A percentile compares a stretch with the other conserved stretches of the same genome.
Evolutionary conservation across 176 grass and related monocot genomes (phyloP).

Genomic region (Zea luxurians): DNA sequence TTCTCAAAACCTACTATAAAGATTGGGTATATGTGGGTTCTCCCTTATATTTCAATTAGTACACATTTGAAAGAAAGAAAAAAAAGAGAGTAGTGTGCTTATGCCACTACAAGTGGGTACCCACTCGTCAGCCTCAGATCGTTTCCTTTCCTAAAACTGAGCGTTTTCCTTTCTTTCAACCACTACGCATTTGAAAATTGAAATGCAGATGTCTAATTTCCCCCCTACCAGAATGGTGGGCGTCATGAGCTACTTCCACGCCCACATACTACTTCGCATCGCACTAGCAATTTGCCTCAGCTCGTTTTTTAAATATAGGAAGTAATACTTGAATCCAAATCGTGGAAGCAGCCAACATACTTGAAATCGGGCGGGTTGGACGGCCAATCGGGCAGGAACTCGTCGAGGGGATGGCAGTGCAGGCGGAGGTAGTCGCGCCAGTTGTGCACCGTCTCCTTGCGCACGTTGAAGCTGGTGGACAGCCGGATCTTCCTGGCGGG

Average conservation of each 20-base stretch:
- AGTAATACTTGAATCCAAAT: too few relatives aligned
- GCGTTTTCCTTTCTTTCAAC: background rate
- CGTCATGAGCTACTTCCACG: background rate
- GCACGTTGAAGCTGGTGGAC: conserved; percentile 80
- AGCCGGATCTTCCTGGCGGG: conserved; percentile 66
- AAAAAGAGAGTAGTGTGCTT: background rate
- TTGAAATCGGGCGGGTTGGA: conserved; percentile 60
- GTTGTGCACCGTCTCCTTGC: conserved; percentile 73
- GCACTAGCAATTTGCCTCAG: background rate
- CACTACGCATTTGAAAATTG: background rate
- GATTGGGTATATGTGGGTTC: too few relatives aligned
- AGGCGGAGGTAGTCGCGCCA: conserved; percentile 91
- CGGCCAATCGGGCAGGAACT: conserved; percentile 68
- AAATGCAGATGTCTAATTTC: background rate
- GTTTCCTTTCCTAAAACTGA: background rate
- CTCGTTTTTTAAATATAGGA: background rate
- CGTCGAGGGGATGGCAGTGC: conserved; percentile 72
- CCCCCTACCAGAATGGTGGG: background rate
- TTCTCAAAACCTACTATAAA: too few relatives aligned
- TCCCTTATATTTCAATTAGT: too few relatives aligned
- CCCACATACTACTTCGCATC: background rate
- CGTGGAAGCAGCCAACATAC: conserved; percentile 19
- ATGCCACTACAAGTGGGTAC: background rate
- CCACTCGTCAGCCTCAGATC: background rate
- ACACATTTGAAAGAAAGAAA: too few relatives aligned